Evolutionary conservation across 345 rosid genomes (phyloP).

Genomic region (Rhodomyrtus tomentosa): DNA sequence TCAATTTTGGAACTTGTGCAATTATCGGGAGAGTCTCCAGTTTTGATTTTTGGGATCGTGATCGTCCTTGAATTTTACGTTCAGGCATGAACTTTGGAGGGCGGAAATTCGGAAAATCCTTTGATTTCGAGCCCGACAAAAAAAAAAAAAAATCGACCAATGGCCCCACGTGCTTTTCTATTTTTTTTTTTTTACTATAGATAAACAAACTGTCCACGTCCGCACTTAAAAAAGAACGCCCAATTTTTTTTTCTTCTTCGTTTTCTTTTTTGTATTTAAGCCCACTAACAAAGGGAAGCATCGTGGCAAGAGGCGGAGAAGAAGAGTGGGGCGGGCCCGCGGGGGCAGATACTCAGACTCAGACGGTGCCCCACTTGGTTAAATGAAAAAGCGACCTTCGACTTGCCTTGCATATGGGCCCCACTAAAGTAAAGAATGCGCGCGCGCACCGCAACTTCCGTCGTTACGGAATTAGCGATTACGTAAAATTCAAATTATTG

Average conservation of each 20-base stretch:
- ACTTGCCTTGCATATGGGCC: background rate
- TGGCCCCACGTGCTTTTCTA: background rate
- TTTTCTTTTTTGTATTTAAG: background rate
- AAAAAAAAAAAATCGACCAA: background rate
- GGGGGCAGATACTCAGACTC: no score
- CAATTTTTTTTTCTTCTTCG: no score
- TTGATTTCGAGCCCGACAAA: background rate
- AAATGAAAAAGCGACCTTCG: background rate
- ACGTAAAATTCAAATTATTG: background rate
- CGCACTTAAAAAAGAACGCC: background rate
- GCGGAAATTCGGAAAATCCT: background rate
- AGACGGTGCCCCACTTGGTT: no score
- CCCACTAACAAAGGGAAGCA: background rate
- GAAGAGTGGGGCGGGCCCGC: no score
- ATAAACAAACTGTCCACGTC: background rate
- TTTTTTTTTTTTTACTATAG: background rate
- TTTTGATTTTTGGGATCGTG: background rate
- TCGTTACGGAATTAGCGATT: background rate
- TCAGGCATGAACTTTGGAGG: no score
- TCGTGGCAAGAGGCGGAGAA: background rate
- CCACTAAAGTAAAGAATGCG: background rate
- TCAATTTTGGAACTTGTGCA: no score
- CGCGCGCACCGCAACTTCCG: background rate
- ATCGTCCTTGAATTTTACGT: background rate
- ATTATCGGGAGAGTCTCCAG: background rate